Evolutionary conservation across 345 rosid species (phyloP).

Genomic region (Citropsis articulata): DNA sequence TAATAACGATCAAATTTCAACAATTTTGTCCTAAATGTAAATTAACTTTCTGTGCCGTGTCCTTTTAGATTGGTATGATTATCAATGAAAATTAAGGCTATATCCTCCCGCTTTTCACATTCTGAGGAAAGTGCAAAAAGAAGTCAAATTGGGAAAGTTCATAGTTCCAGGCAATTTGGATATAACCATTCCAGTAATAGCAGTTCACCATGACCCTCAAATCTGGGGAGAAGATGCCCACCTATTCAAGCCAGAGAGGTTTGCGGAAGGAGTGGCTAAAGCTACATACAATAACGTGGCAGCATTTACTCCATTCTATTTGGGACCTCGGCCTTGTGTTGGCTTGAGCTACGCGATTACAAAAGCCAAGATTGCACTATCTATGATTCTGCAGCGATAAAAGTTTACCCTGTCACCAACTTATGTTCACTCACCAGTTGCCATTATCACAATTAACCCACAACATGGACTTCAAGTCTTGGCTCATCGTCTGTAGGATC

Average conservation of each 20-base stretch:
- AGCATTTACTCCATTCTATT: constrained; percentile 39
- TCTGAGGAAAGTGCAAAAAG: constrained; percentile 15
- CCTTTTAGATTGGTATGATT: constrained; percentile 27
- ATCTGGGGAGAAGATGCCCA: constrained; percentile 45
- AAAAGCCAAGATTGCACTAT: constrained; percentile 41
- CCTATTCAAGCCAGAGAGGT: constrained; percentile 46
- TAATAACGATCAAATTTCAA: no score
- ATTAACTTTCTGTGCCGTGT: not conserved
- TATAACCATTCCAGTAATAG: constrained; percentile 11
- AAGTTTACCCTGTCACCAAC: constrained; percentile 34
- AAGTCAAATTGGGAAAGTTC: constrained; percentile 29
- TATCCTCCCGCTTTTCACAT: constrained; percentile 28
- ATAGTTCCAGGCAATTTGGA: constrained; percentile 26
- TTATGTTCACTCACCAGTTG: constrained; percentile 30
- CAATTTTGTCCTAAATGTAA: not conserved
- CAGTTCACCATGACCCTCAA: constrained; percentile 33
- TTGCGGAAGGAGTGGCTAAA: constrained; percentile 38
- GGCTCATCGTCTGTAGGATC: no score
- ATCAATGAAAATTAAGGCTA: constrained; percentile 32
- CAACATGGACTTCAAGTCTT: constrained; percentile 32
- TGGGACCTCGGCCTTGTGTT: constrained; percentile 41
- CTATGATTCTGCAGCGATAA: constrained; percentile 48
- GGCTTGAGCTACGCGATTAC: constrained; percentile 34
- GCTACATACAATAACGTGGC: constrained; percentile 37
- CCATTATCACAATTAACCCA: constrained; percentile 12